Evolutionary conservation across 805 yeast genomes (phyloP).

Genomic region (Nakazawaea peltata): DNA sequence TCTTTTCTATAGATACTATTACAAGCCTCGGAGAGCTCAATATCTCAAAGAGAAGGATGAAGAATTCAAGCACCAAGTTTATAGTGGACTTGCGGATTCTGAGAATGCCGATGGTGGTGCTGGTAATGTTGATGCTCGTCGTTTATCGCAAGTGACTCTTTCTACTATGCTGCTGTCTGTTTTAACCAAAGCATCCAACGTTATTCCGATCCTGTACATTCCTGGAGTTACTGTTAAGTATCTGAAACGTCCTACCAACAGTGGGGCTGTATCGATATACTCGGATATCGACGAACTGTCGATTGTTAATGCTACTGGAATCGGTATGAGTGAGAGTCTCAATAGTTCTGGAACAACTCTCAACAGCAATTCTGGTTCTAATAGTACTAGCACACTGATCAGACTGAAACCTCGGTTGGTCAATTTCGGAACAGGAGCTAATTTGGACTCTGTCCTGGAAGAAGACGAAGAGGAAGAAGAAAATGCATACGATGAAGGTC

Average conservation of each 20-base stretch:
- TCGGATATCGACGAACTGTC: conserved; percentile 41
- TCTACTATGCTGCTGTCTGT: conserved; percentile 49
- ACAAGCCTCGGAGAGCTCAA: conserved; percentile 24
- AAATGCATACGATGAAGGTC: background rate
- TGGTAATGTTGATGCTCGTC: conserved; percentile 6
- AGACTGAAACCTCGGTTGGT: conserved; percentile 69
- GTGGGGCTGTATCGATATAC: conserved; percentile 32
- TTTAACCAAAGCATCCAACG: conserved; percentile 75
- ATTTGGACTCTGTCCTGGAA: conserved; percentile 15
- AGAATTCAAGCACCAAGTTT: conserved; percentile 15
- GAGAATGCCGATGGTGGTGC: conserved; percentile 14
- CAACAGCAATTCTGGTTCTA: conserved; percentile 6
- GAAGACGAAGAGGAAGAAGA: conserved; percentile 13
- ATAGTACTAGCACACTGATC: conserved; percentile 61
- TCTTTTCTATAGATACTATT: conserved; percentile 35
- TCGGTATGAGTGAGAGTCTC: background rate
- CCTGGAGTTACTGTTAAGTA: conserved; percentile 75
- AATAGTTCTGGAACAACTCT: background rate
- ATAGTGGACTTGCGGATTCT: background rate
- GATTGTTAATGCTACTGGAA: conserved; percentile 17
- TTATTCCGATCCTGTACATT: conserved; percentile 85
- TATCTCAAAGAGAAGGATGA: conserved; percentile 22
- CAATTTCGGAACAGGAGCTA: conserved; percentile 15
- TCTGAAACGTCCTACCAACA: conserved; percentile 14
- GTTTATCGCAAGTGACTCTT: conserved; percentile 21